Base-by-base conservation (phyloP, 345 rosid genomes). In the Gossypium stocksii region DNA sequence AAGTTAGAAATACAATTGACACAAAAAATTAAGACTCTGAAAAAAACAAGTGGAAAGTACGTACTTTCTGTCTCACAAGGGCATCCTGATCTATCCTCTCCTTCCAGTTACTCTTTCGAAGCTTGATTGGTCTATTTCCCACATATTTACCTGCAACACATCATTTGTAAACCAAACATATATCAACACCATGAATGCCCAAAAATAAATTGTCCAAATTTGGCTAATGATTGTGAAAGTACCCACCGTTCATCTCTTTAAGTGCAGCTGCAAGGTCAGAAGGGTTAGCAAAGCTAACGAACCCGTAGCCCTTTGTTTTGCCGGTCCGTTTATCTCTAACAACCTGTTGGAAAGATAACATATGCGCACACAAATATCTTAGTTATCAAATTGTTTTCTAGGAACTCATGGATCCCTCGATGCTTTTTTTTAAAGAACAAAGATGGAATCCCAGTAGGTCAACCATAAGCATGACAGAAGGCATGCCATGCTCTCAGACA, bases 291-390 rank as follows among this genome's bases (percentile, higher is more conserved):
- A 95, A 93, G 93, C 99, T 95, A 80, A 95, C 92, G 83, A 95
- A 95, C 19, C 99, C 99, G 75, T 88, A 95, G 57, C 99, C 99
- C 81, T 88, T 95, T 46, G 99, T 95, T 85, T 95, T 95, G n/a
- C 99, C 97, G 2, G 97, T 93, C 46, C 98, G 83, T 86, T 95
- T 95, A 76, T 95, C 99, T 82, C 99, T 89, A 16, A 93, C 93
- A 72, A 95, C 99, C 99, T 95, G 81, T 49, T 63, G 77, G 15
- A 16, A 16, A 60, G 51, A 60, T 72, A 15, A 71, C 7, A 22
- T n/a, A 64, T 19, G 12, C 10, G 17, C n/a, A 61, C 10, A 60
- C n/a, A 60, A 20, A 11, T 27, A 62, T 68, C 27, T 68, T 69
- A 69, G 41, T 48, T 49, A 49, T 48, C 38, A 7, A 46, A 25